Conservation (phyloP, 306 rosid species). For the Acacia acuminata region DNA sequence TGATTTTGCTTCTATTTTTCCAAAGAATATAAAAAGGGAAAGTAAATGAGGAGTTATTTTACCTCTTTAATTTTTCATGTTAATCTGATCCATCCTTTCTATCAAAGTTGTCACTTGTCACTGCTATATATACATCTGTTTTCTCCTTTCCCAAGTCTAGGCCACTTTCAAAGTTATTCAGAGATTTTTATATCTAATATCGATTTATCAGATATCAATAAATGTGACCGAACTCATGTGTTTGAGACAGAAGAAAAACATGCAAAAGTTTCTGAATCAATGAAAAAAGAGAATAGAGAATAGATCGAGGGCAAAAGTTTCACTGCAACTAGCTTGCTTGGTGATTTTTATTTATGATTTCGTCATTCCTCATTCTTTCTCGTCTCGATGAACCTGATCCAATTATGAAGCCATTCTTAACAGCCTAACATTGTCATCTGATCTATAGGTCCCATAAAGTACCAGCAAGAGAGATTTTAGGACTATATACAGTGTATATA, state of each 20-base stretch:
- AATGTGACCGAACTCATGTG: background rate
- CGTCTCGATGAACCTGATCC: background rate
- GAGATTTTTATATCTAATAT: no score
- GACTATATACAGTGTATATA: background rate
- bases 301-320: background rate
- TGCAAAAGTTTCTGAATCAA: background rate
- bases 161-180: background rate
- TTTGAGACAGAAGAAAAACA: background rate
- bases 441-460: background rate
- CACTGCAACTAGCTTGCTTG: background rate
- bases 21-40: background rate
- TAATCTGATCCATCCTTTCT: background rate
- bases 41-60: background rate
- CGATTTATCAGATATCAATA: background rate
- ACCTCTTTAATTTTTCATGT: background rate
- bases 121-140: background rate
- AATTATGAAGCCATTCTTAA: background rate
- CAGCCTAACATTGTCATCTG: background rate
- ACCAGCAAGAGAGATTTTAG: background rate
- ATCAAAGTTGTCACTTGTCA: background rate
- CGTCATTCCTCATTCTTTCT: background rate
- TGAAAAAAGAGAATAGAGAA: background rate
- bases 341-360: background rate
- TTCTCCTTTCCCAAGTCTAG: background rate
- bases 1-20: background rate